Base-by-base conservation (phyloP, 2,329 filamentous ascomycete genomes). In the Elsinoe ampelina region DNA sequence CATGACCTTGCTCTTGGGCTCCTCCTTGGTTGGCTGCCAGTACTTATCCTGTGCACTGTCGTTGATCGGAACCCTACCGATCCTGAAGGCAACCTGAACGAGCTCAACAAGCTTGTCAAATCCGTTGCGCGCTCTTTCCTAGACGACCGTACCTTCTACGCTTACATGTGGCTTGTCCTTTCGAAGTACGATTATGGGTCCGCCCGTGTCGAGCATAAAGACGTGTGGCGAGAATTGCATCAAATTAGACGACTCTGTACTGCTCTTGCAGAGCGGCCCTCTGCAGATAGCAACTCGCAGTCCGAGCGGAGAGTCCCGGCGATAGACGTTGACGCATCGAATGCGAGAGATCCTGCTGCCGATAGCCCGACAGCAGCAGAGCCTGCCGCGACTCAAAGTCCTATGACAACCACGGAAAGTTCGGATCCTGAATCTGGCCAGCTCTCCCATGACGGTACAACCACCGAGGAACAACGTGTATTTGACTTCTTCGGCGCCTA, bases 51-150 rank as follows among this genome's bases (percentile, higher is more conserved):
- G 36, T 68, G 70, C 38, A 71, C 69, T 1, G 75, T 77, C 20
- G 68, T 76, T 2, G 75, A 77, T 58, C 68, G 75, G 13, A 77
- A 77, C 54, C 74, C 72, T 1, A 69, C 72, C 1, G 71, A 73
- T 3, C 63, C 72, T 4, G 70, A 73, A 32, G 66, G 71, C 13
- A 71, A 74, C 11, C 64, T 67, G 2, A 62, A 63, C 19, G 71
- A 71, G 54, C 61, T 75, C 1, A 75, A 74, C 59, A 62, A 65
- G 1, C 58, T 75, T 8, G 63, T 75, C n/a, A 67, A 72, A 17
- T 66, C 66, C 17, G 70, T 72, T 5, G 63, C 70, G 5, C 57
- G 62, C 13, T 66, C 71, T 0, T 59, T 73, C 0, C 63, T 61
- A 11, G 65, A 72, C 45, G 55, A 63, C 2, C 38, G 55, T 1